phyloP scores from a whole-genome alignment of 805 yeast genomes.

The Lachancea lanzarotensis region DNA sequence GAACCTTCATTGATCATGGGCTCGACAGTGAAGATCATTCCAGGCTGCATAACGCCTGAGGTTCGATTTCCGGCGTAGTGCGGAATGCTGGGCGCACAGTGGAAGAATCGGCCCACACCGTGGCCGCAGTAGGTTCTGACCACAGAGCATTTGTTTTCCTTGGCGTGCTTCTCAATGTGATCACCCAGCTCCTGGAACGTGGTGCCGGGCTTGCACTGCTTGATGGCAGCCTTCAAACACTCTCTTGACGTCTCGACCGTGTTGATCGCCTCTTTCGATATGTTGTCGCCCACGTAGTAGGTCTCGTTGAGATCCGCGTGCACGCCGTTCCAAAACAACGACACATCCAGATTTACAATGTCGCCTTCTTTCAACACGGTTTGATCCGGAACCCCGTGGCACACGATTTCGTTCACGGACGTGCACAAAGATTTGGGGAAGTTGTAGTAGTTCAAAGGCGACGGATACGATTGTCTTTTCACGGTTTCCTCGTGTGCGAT shows the following conservation, averaged over 20 bases:
- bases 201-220: slow-evolving; percentile 82
- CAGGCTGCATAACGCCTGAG: slow-evolving; percentile 89
- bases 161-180: slow-evolving; percentile 81
- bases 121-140: slow-evolving; percentile 92
- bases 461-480: slow-evolving; percentile 86
- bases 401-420: slow-evolving; percentile 88
- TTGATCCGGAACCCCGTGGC: slow-evolving; percentile 96
- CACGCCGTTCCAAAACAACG: slow-evolving; percentile 77
- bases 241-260: slow-evolving; percentile 91
- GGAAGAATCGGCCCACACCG: slow-evolving; percentile 83
- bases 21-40: slow-evolving; percentile 94
- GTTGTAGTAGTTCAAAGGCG: slow-evolving; percentile 89
- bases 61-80: slow-evolving; percentile 94
- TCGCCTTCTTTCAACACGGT: slow-evolving; percentile 87
- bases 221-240: slow-evolving; percentile 77
- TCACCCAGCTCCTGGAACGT: slow-evolving; percentile 84
- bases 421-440: slow-evolving; percentile 91
- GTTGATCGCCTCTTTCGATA: slow-evolving; percentile 68
- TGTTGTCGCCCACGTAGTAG: slow-evolving; percentile 89
- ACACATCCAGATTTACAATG: slow-evolving; percentile 83
- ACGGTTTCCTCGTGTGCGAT: slow-evolving; percentile 84
- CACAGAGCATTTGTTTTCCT: slow-evolving; percentile 69
- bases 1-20: slow-evolving; percentile 92
- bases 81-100: slow-evolving; percentile 86
- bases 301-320: slow-evolving; percentile 97